phyloP scores from a whole-genome alignment of 495 filamentous ascomycete genomes.

The Aspergillus biplanus region DNA sequence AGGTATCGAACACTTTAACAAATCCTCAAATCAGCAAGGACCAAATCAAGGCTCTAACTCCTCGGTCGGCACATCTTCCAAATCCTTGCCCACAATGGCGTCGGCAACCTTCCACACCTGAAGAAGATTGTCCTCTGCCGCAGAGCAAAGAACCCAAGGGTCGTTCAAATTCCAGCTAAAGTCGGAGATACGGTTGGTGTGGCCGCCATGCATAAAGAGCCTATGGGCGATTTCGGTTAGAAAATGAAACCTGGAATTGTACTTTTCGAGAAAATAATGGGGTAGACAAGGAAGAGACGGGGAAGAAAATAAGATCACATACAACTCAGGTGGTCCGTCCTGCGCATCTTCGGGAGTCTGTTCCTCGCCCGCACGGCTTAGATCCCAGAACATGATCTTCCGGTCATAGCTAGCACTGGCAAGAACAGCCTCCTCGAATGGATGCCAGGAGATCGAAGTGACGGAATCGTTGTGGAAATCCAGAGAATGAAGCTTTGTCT shows the following conservation, averaged over 20 bases:
- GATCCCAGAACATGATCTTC: slow-evolving; percentile 94
- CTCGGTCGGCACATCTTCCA: slow-evolving; percentile 75
- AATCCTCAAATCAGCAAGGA: background rate
- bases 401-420: slow-evolving; percentile 92
- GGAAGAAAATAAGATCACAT: slow-evolving; percentile 50
- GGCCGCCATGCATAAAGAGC: slow-evolving; percentile 98
- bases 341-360: slow-evolving; percentile 95
- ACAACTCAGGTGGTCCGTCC: slow-evolving; percentile 95
- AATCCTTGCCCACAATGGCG: slow-evolving; percentile 81
- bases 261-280: background rate
- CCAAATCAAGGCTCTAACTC: slow-evolving; percentile 67
- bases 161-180: slow-evolving; percentile 98
- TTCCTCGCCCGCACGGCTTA: slow-evolving; percentile 88
- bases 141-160: slow-evolving; percentile 91
- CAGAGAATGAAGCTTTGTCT: slow-evolving; percentile 80
- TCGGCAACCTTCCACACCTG: slow-evolving; percentile 97
- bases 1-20: slow-evolving; percentile 15
- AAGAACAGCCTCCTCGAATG: slow-evolving; percentile 81
- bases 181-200: slow-evolving; percentile 93
- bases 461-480: slow-evolving; percentile 87
- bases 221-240: slow-evolving; percentile 40
- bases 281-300: slow-evolving; percentile 2
- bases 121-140: slow-evolving; percentile 94
- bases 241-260: slow-evolving; percentile 1
- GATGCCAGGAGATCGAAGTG: slow-evolving; percentile 92